phyloP scores from a whole-genome alignment of 148 eudicot genomes.

The Rhododendron mucronatum region DNA sequence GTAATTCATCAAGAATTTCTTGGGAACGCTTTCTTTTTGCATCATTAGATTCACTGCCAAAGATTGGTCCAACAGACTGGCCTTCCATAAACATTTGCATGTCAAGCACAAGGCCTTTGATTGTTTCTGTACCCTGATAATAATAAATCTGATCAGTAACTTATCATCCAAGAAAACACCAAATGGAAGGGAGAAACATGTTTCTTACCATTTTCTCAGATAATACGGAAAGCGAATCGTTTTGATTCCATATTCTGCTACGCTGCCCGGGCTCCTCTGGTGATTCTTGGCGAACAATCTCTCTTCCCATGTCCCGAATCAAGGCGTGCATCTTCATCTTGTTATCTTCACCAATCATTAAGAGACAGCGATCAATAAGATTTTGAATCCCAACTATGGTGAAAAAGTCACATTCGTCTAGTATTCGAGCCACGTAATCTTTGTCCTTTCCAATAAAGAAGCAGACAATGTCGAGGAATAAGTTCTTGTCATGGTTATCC shows the following conservation, averaged over 20 bases:
- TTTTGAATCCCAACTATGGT: conserved; percentile 9
- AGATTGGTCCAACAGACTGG: background rate
- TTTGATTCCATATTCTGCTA: conserved; percentile 1
- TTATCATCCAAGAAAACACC: background rate
- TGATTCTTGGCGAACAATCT: conserved; percentile 10
- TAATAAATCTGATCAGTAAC: background rate
- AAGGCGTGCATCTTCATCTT: conserved; percentile 3
- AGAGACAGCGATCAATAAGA: conserved; percentile 5
- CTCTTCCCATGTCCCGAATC: conserved; percentile 13
- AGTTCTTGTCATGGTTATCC: too few relatives aligned
- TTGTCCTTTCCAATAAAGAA: conserved; percentile 17
- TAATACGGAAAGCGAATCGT: background rate
- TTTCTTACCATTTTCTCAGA: background rate
- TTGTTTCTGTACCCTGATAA: background rate
- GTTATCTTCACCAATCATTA: background rate
- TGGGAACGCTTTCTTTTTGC: background rate
- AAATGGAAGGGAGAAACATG: background rate
- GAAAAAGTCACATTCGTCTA: conserved; percentile 11
- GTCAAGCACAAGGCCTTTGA: background rate
- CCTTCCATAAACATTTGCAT: background rate
- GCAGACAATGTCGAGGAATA: too few relatives aligned
- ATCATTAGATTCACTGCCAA: background rate
- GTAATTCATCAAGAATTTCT: background rate
- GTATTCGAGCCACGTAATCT: background rate
- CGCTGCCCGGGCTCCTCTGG: conserved; percentile 4